These are phyloP conservation scores for Nicotiana paniculata DNA, from an alignment of 257 asterid genomes.

Conservation along the genomic window DNA sequence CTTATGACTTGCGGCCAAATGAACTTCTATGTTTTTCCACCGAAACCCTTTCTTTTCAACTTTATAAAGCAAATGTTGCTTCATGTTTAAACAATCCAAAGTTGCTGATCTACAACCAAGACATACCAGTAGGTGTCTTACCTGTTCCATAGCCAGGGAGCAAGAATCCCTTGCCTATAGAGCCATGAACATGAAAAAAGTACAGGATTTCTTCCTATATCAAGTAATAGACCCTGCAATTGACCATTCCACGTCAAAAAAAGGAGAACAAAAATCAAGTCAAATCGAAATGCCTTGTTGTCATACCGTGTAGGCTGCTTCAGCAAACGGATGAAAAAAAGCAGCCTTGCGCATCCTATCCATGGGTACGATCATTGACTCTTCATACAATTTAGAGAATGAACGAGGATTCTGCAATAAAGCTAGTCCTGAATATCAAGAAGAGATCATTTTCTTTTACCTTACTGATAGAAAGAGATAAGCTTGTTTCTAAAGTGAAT, in stretches of 20 bases:
- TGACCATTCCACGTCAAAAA: background rate
- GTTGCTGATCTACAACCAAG: background rate
- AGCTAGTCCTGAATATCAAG: slow-evolving; percentile 22
- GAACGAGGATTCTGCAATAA: slow-evolving; percentile 16
- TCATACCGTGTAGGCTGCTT: slow-evolving; percentile 30
- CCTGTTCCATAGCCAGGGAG: slow-evolving; percentile 29
- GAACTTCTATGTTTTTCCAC: background rate
- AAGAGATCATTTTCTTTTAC: slow-evolving; percentile 9
- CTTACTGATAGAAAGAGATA: slow-evolving; percentile 1
- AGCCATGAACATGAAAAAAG: slow-evolving; percentile 25
- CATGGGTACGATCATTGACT: slow-evolving; percentile 4
- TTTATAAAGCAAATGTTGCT: background rate
- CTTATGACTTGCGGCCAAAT: background rate
- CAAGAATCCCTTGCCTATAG: slow-evolving; percentile 27
- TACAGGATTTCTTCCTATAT: slow-evolving; percentile 30
- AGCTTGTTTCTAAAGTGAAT: slow-evolving; percentile 6
- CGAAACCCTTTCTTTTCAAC: background rate
- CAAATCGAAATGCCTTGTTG: background rate
- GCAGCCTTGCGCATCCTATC: slow-evolving; percentile 20
- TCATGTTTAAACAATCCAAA: background rate
- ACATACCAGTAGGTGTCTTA: slow-evolving; percentile 6
- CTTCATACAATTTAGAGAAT: slow-evolving; percentile 8
- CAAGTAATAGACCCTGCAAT: slow-evolving; percentile 29
- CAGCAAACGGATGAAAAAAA: slow-evolving; percentile 29
- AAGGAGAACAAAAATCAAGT: background rate